Percentiles rank a stretch among this genome's conserved stretches.
Evolutionary conservation across 176 grass and related monocot genomes (phyloP).

Genomic region (Typha latifolia): DNA sequence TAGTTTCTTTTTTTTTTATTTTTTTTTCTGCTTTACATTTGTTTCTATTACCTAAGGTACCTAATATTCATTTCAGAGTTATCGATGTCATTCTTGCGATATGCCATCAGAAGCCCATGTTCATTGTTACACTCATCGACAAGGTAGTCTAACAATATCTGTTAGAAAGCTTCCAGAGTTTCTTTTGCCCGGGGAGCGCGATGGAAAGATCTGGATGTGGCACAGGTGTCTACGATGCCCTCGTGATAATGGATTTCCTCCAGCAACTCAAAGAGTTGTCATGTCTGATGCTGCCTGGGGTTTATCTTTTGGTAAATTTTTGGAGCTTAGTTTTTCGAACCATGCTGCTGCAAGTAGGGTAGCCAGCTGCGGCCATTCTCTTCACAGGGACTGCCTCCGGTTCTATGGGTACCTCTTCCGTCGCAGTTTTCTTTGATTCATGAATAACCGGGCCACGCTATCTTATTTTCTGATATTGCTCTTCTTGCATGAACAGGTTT

Average conservation of each 20-base stretch:
- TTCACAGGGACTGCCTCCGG: slow-evolving; percentile 92
- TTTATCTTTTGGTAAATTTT: slow-evolving; percentile 97
- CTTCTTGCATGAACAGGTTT: slow-evolving; percentile 44
- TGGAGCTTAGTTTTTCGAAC: slow-evolving; percentile 97
- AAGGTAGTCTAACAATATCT: slow-evolving; percentile 94
- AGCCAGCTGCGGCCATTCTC: slow-evolving; percentile 82
- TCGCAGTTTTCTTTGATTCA: background rate
- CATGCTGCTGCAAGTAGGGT: slow-evolving; percentile 92
- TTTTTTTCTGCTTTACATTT: background rate
- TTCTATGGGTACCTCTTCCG: slow-evolving; percentile 71
- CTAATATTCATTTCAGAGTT: slow-evolving; percentile 34
- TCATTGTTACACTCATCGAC: slow-evolving; percentile 87
- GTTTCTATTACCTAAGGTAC: background rate
- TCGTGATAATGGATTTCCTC: slow-evolving; percentile 75
- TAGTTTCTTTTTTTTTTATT: slow-evolving; percentile 13
- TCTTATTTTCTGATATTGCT: slow-evolving; percentile 25
- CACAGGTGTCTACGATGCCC: slow-evolving; percentile 90
- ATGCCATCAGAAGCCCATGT: slow-evolving; percentile 95
- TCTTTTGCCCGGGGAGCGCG: slow-evolving; percentile 64
- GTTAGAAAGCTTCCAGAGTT: slow-evolving; percentile 69
- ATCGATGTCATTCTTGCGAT: slow-evolving; percentile 62
- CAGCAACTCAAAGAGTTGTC: slow-evolving; percentile 73
- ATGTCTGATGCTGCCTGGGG: slow-evolving; percentile 97
- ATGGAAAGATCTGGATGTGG: slow-evolving; percentile 96
- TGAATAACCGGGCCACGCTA: background rate